These are phyloP conservation scores for Ceratocystis smalleyi DNA, from an alignment of 2,329 filamentous ascomycete genomes.

Conservation along the genomic window DNA sequence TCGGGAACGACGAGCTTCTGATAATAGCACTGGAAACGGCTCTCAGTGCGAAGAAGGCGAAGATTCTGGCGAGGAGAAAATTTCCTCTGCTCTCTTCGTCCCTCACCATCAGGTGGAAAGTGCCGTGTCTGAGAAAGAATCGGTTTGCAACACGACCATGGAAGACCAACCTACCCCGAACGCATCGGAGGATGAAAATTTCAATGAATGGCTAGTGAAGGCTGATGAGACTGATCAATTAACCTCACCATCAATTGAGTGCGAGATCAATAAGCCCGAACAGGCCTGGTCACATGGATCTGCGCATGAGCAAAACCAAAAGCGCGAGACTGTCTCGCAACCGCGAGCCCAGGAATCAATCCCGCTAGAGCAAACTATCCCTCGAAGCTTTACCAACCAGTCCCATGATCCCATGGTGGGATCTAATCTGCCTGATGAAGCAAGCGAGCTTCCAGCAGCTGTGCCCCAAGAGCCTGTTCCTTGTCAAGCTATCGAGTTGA, in stretches of 20 bases:
- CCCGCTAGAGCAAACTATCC: not conserved
- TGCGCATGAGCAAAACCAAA: not conserved
- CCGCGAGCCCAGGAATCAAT: not conserved
- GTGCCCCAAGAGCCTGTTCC: constrained; percentile 30
- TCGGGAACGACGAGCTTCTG: constrained; percentile 25
- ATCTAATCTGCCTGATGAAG: not conserved
- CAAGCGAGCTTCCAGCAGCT: not conserved
- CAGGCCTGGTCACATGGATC: not conserved
- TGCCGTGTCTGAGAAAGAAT: not conserved
- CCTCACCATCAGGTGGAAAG: constrained; percentile 43
- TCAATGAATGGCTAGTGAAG: constrained; percentile 42
- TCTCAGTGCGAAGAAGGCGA: constrained; percentile 29
- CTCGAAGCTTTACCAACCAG: not conserved
- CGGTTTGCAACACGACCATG: not conserved
- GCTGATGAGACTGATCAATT: constrained; percentile 32
- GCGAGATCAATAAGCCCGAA: not conserved
- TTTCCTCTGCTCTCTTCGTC: constrained; percentile 71
- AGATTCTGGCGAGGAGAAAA: constrained; percentile 65
- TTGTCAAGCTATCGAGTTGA: constrained; percentile 82
- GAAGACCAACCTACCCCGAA: constrained; percentile 13
- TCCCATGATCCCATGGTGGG: not conserved
- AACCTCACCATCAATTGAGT: constrained; percentile 7
- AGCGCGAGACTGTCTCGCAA: not conserved
- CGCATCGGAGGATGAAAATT: constrained; percentile 23
- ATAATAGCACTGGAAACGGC: constrained; percentile 26